Evolutionary conservation across 1,139 yeast species (phyloP), one percentile per base, ranked within the genome.

Genomic region (Candida dubliniensis): DNA sequence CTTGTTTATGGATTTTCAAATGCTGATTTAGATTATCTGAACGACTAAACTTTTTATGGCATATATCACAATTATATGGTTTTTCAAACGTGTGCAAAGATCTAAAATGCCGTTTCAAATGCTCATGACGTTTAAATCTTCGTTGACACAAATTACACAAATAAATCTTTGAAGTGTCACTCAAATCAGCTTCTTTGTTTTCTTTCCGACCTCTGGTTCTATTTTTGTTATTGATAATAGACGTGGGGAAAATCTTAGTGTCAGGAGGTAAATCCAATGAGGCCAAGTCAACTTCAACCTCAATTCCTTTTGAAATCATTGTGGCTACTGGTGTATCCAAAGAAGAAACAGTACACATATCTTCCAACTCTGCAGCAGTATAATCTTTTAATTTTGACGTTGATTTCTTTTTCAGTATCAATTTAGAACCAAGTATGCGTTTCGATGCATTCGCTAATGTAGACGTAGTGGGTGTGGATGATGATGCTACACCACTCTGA

Each of bases 21-120:
- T 86, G 95, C 65, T 86, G 93, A 38, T 83, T 78, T 54, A 86
- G 68, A 56, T 86, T 86, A 60, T 86, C 95, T 13, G 86, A 77
- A 50, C 95, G 73, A 50, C 90, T 83, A 56, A 86, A 86, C 58
- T 82, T 81, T 65, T 84, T 86, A 42, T 78, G 77, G 59, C 95
- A 86, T 30, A 79, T 72, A n/a, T 70, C 67, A 64, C 95, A 86
- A 52, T 74, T 81, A 62, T 76, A 86, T 0, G 95, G 95, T 61
- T 84, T 84, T 48, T 84, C 90, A 48, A 82, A 77, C 18, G 91
- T 84, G 58, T 82, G 87, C 51, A 86, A 71, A 12, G 89, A 82
- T 47, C 93, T 72, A 59, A 82, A 80, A 58, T 86, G 95, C 47
- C 95, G 74, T 59, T 84, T 84, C 53, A 87, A 66, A 62, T 87